Conservation (phyloP, 306 rosid species). For the Ziziphus jujuba region DNA sequence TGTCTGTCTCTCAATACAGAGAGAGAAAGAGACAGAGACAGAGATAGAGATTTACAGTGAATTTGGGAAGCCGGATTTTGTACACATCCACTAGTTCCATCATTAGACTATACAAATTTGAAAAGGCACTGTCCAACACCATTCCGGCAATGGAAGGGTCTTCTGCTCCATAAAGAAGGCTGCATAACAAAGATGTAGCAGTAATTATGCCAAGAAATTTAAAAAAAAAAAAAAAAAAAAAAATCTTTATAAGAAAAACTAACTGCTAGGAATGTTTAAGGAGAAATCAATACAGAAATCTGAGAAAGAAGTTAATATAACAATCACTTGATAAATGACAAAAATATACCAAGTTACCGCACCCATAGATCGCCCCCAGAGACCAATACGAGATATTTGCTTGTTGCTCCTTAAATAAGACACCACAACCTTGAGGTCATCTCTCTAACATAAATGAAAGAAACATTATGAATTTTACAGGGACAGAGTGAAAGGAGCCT, state of each 20-base stretch:
- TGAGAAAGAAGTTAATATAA: not conserved
- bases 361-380: constrained; percentile 99
- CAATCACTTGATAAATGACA: constrained; percentile 19
- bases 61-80: constrained; percentile 94
- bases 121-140: constrained; percentile 99
- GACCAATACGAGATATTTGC: constrained; percentile 78
- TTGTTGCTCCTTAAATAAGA: constrained; percentile 79
- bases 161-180: constrained; percentile 99
- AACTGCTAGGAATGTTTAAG: not conserved
- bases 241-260: not conserved
- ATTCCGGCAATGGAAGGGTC: constrained; percentile 92
- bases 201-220: constrained; percentile 12
- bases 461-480: constrained; percentile 26
- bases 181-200: constrained; percentile 37
- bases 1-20: too few species aligned
- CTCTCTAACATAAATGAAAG: constrained; percentile 57
- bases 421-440: constrained; percentile 85
- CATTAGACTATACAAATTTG: constrained; percentile 85
- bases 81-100: constrained; percentile 94
- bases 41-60: constrained; percentile 59
- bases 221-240: not conserved
- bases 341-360: constrained; percentile 87
- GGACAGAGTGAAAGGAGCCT: constrained; percentile 22
- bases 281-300: not conserved
- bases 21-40: constrained; percentile 5